Evolutionary conservation across 1,284 basidiomycete species (phyloP), one percentile per base, ranked within the genome.

Genomic region (Chondrostereum purpureum): DNA sequence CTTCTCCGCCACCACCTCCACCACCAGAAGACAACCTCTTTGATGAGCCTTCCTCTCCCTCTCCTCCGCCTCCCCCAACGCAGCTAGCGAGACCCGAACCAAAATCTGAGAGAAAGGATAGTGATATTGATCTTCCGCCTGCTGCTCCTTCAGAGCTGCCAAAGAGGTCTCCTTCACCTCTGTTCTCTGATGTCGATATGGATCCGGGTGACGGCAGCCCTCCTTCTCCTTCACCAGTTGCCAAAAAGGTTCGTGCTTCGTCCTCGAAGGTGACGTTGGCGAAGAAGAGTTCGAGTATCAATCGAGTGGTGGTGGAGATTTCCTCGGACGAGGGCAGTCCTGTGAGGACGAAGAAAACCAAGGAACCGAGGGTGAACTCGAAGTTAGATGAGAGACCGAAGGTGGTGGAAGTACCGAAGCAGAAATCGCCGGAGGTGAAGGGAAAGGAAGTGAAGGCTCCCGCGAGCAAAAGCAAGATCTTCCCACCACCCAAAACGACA

Each of bases 251-350:
- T n/a, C n/a, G n/a, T n/a, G n/a, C n/a, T n/a, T n/a, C n/a, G n/a
- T n/a, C n/a, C 27, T 8, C 8, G 27, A 31, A 31, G 27, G 8
- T n/a, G 27, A n/a, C 27, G n/a, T 8, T n/a, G n/a, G 27, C 27
- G 27, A 8, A n/a, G n/a, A 31, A 6, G 35, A 48, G 36, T 24
- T 23, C 24, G 13, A 39, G 37, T 23, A 18, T 20, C 13, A 44
- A 42, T 34, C 36, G 24, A 11, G 43, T 36, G 22, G 39, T 51
- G 18, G 48, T 51, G 5, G 48, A 50, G 19, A 53, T 53, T 35
- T 51, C 50, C 13, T 47, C 52, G 5, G 45, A 47, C 22, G 52
- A 53, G 10, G 27, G 27, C 27, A 31, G 27, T 8, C 27, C 8
- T 8, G n/a, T 31, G 27, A 31, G 27, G 27, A 31, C n/a, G 27